These are phyloP conservation scores for Actinomortierella wolfii DNA, from an alignment of 371 early-diverging fungal species.

Conservation along the genomic window DNA sequence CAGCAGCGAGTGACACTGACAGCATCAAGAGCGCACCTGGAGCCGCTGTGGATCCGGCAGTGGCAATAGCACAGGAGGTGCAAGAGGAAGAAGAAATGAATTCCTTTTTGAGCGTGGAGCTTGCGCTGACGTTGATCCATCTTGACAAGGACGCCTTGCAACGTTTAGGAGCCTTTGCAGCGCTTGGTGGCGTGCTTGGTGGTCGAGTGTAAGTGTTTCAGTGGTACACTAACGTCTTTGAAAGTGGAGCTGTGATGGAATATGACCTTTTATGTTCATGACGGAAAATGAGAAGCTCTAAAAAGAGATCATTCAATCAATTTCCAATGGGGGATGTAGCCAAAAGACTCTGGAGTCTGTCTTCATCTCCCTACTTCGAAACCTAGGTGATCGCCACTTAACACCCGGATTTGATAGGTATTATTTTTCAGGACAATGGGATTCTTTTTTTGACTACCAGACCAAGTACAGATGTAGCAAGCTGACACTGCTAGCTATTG, in stretches of 20 bases:
- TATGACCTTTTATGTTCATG: slow-evolving; percentile 41
- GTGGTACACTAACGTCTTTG: not conserved
- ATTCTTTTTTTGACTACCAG: too few relatives aligned
- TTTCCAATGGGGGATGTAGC: slow-evolving; percentile 14
- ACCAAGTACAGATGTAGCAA: not conserved
- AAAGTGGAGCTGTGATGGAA: slow-evolving; percentile 24
- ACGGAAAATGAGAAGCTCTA: too few relatives aligned
- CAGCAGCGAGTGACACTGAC: slow-evolving; percentile 31
- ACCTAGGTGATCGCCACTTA: slow-evolving; percentile 69
- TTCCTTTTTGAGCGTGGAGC: slow-evolving; percentile 74
- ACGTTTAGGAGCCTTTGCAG: slow-evolving; percentile 67
- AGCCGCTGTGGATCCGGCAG: slow-evolving; percentile 9
- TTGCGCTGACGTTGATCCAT: slow-evolving; percentile 80
- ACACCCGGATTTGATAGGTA: slow-evolving; percentile 70
- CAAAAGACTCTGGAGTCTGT: slow-evolving; percentile 66
- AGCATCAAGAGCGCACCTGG: slow-evolving; percentile 25
- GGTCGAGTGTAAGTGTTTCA: slow-evolving; percentile 24
- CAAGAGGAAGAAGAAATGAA: slow-evolving; percentile 58
- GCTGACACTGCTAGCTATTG: not conserved
- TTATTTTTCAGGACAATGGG: not conserved
- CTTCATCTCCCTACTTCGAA: slow-evolving; percentile 65
- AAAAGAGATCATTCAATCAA: not conserved
- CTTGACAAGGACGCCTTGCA: slow-evolving; percentile 79
- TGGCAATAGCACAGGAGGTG: slow-evolving; percentile 20
- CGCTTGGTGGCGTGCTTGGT: slow-evolving; percentile 43